These are phyloP conservation scores for Canavalia gladiata DNA, from an alignment of 306 rosid species.

Conservation along the genomic window DNA sequence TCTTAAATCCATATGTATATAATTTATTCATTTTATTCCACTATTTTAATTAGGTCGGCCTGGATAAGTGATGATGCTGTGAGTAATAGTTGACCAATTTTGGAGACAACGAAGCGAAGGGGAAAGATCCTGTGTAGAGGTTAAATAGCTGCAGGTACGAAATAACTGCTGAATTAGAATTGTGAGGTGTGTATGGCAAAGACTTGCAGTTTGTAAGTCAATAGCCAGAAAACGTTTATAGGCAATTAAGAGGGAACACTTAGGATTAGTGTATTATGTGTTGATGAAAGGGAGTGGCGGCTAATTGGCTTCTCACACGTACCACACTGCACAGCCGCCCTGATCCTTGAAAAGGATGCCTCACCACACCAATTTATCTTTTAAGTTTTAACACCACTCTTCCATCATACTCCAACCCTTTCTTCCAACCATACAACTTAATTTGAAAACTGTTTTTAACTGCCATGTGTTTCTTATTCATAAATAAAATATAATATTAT, in stretches of 20 bases:
- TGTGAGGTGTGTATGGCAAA: conserved; percentile 2
- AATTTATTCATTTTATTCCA: not conserved
- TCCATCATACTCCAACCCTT: no score
- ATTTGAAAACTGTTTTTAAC: not conserved
- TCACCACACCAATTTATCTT: not conserved
- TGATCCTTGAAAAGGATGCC: not conserved
- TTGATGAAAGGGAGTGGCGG: not conserved
- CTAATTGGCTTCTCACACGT: not conserved
- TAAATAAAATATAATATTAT: no score
- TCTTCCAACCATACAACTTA: not conserved
- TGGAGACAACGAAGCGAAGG: not conserved
- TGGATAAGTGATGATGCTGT: not conserved
- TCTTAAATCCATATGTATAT: not conserved
- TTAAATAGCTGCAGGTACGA: not conserved
- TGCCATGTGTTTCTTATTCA: no score
- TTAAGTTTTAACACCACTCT: not conserved
- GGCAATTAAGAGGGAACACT: no score
- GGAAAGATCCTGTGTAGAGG: not conserved
- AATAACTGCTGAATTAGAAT: not conserved
- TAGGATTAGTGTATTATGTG: no score
- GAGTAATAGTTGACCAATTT: not conserved
- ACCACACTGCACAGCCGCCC: not conserved
- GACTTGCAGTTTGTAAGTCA: conserved; percentile 26
- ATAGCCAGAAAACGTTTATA: not conserved
- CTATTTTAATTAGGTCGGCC: not conserved